Base-by-base conservation (phyloP, 2,329 filamentous ascomycete species). In the Pyrenochaeta sp. region DNA sequence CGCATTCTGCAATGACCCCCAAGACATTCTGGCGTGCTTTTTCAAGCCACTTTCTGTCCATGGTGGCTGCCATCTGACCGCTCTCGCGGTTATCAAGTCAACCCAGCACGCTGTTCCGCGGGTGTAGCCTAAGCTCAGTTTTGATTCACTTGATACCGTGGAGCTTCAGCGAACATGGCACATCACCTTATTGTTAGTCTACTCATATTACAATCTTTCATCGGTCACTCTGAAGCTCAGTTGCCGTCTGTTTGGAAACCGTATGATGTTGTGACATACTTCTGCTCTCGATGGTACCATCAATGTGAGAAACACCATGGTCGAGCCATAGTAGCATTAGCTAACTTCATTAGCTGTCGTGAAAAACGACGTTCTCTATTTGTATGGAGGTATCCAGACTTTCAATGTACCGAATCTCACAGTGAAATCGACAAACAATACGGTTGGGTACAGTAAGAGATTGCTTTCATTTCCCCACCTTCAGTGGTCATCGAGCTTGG, bases 331-430 rank as follows among this genome's bases (percentile, higher is more conserved):
- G n/a, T n/a, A n/a, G 6, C 6, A 13, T 15, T 2, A n/a, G 10
- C 21, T 47, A 15, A 40, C 13, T 11, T 26, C 13, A n/a, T 5
- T 19, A 56, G 55, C 55, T 14, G 31, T 56, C 10, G 30, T 56
- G 21, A 54, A 54, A 19, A 41, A 54, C 15, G 32, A 48, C 6
- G 44, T 39, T 14, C 31, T 59, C 3, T 56, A 48, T 29, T 38
- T 59, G 9, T 50, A 55, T 35, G 53, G 55, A 15, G 53, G 55
- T 5, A 35, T 54, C 7, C 35, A 59, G 27, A 56, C 49, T 14
- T 55, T 47, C 41, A 43, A 55, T 29, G 27, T 41, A 19, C 41
- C 48, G 8, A 30, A 42, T 15, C 28, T 37, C 21, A 35, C 32
- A 11, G 14, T 41, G 6, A 48, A 41, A 10, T 48, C 38, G 26